Evolutionary conservation across 1,284 basidiomycete genomes (phyloP), one percentile per base, ranked within the genome.

Genomic region (Ustanciosporium gigantosporum): DNA sequence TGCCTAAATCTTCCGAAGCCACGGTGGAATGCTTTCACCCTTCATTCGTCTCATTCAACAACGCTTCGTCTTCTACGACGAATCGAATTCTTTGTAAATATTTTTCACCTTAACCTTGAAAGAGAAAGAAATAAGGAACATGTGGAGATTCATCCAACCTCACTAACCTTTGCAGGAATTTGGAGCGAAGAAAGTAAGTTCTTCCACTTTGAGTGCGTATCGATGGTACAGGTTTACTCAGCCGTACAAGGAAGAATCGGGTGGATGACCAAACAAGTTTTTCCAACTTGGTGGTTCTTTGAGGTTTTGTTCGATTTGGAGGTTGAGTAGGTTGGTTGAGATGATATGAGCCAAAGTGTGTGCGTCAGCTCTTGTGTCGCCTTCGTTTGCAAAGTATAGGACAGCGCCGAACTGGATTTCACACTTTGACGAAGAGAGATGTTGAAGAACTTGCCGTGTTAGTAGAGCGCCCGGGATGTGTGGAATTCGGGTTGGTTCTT

Each of bases 281-380:
- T 19, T 15, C 64, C 64, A 66, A 2, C 51, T 50, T 3, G 27
- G 22, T 2, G 58, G 58, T 32, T 61, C 41, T 8, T 17, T 11
- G 47, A 40, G 34, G 35, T 25, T 15, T 34, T n/a, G 9, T 23
- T 3, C 1, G 47, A 3, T 7, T 20, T 9, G 11, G 50, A 22
- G 5, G 32, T 4, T n/a, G 39, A 31, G 17, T n/a, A 62, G 38
- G 36, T 50, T 41, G 36, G 38, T n/a, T 46, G 44, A 31, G 34
- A 41, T 17, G 32, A 43, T 15, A 37, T 25, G 36, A 15, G 46
- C 58, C 11, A 71, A 38, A 14, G 19, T n/a, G 25, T 74, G 56
- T 4, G 73, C 73, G 55, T 74, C 68, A 4, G 37, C 36, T 20
- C 70, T 27, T 5, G 72, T 74, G 24, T 74, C 70, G 3, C 73